Base-by-base conservation (phyloP, 768 basidiomycete genomes). In the Amanita rimosa region DNA sequence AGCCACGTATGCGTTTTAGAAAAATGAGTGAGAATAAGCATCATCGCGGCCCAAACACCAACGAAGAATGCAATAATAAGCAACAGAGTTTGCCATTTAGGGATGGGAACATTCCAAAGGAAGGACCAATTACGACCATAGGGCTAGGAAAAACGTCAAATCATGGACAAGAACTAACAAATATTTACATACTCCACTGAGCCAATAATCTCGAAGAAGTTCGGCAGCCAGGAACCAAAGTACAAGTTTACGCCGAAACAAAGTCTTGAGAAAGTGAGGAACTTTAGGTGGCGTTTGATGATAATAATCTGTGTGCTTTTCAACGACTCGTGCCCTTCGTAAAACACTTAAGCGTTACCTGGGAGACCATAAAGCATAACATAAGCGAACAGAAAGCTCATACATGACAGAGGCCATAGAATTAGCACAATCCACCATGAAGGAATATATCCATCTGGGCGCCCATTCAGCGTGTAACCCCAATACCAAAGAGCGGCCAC, bases 1-100 rank as follows among this genome's bases (percentile, higher is more conserved):
- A 96, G 69, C 93, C 93, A 96, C 7, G 93, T 96, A 60, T 96
- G 93, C 9, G 88, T 87, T 65, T 94, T 95, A 59, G 85, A 87
- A 67, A 93, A 83, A 59, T 83, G 75, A 6, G 83, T 95, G 58
- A 96, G 72, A 49, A 92, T 66, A 46, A 74, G 59, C 59, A 96
- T 67, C 70, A 87, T 70, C 3, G 75, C 55, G 6, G 75, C 87
- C 93, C 93, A 96, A 37, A 96, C 77, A 48, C 78, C 80, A 52
- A 96, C 65, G 66, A 96, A 96, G 78, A 96, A 96, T 21, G 72
- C 55, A 60, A 85, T 62, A 61, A 95, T 75, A 46, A 95, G 81
- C 21, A 94, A 62, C 16, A 88, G 67, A 45, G 85, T 92, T 55
- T 85, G 81, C 81, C 82, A 92, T 58, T 84, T 83, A 7, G 89